These are phyloP conservation scores for Cairneyella variabilis DNA, from an alignment of 495 filamentous ascomycete genomes.

Conservation along the genomic window DNA sequence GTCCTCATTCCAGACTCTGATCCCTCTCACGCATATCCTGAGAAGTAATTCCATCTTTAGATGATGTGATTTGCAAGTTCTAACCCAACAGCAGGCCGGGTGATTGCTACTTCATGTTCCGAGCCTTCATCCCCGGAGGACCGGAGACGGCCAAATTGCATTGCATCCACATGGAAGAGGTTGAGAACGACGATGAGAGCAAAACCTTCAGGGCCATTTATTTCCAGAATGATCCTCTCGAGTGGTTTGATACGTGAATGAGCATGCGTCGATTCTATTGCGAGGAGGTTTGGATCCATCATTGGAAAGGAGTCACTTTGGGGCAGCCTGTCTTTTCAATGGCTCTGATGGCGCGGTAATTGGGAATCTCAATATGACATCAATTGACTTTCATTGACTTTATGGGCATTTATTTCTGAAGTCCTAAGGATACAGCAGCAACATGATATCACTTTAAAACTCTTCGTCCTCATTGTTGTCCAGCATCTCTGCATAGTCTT, in stretches of 20 bases:
- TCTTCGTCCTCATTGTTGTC: constrained; percentile 58
- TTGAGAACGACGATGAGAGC: constrained; percentile 39
- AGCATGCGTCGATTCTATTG: background rate
- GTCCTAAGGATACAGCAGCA: background rate
- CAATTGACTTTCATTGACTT: too few relatives aligned
- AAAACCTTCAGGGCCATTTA: constrained; percentile 49
- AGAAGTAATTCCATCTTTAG: constrained; percentile 3
- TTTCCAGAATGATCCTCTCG: constrained; percentile 45
- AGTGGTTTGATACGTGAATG: constrained; percentile 53
- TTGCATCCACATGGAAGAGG: constrained; percentile 47
- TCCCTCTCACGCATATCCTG: constrained; percentile 4
- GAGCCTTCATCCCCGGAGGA: constrained; percentile 45
- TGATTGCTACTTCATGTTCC: constrained; percentile 41
- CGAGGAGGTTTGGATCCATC: background rate
- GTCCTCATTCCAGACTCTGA: constrained; percentile 41
- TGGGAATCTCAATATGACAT: too few relatives aligned
- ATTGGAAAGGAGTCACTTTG: background rate
- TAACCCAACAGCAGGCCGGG: constrained; percentile 1
- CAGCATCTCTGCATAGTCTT: constrained; percentile 89
- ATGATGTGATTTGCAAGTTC: too few relatives aligned
- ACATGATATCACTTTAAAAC: background rate
- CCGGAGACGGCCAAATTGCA: constrained; percentile 45
- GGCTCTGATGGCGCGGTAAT: too few relatives aligned
- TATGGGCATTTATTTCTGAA: too few relatives aligned
- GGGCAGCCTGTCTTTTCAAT: background rate